These are phyloP conservation scores for Leishmania tarentolae DNA, from an alignment of 208 protist species.

Conservation along the genomic window DNA sequence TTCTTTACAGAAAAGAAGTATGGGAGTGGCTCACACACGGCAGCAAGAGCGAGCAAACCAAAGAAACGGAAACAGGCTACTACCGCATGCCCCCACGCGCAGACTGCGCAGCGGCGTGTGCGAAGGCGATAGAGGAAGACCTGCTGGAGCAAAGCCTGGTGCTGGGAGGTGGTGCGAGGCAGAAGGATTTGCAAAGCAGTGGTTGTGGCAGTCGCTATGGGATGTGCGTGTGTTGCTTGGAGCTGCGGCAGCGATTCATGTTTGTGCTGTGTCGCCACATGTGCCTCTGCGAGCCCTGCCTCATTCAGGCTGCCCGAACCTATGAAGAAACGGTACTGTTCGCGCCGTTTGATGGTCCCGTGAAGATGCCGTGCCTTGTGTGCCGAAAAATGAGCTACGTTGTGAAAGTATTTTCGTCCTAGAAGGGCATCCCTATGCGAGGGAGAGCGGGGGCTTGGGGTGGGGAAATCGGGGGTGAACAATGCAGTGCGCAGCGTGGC, in stretches of 20 bases:
- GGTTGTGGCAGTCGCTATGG: neutral
- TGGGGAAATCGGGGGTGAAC: too few relatives aligned
- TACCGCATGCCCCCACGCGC: neutral
- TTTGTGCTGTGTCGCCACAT: conserved; percentile 33
- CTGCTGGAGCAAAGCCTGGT: neutral
- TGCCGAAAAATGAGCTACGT: conserved; percentile 26
- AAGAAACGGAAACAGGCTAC: neutral
- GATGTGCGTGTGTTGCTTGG: conserved; percentile 23
- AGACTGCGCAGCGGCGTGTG: neutral
- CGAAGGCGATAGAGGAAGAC: conserved; percentile 7
- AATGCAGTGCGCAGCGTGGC: neutral
- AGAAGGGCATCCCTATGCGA: conserved; percentile 3
- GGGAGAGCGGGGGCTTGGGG: too few relatives aligned
- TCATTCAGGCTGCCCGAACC: conserved; percentile 10
- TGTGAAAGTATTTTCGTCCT: conserved; percentile 15
- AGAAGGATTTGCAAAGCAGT: neutral
- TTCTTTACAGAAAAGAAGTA: neutral
- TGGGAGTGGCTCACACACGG: neutral
- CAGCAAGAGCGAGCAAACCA: neutral
- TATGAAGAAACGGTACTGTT: neutral
- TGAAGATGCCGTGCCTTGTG: conserved; percentile 25
- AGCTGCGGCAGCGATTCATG: conserved; percentile 12
- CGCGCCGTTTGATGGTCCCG: conserved; percentile 1
- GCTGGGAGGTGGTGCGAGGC: neutral
- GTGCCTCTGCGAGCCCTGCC: conserved; percentile 33